A percentile compares a stretch with the other conserved stretches of the same genome.
phyloP scores from a whole-genome alignment of 2,329 filamentous ascomycete species.

The Fusarium sp. region DNA sequence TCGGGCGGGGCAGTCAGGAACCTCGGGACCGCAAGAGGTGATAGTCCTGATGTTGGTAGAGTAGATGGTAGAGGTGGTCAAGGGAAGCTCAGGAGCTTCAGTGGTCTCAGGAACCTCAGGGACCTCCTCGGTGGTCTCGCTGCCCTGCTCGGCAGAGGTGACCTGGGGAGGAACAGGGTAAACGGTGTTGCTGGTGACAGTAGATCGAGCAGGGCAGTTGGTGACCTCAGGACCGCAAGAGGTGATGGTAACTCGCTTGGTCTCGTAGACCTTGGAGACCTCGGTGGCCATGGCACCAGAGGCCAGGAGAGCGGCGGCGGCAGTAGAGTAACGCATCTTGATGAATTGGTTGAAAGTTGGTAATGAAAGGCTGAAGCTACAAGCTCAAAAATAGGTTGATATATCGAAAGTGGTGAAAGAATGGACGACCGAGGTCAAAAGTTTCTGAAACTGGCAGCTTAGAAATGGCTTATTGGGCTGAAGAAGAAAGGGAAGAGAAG shows the following conservation, averaged over 20 bases:
- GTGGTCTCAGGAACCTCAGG: constrained; percentile 44
- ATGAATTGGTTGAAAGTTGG: constrained; percentile 46
- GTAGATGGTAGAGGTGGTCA: constrained; percentile 67
- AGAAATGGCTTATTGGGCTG: constrained; percentile 60
- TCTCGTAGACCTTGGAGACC: constrained; percentile 66
- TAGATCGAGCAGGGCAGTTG: constrained; percentile 45
- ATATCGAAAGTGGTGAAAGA: constrained; percentile 56
- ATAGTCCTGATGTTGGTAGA: constrained; percentile 69
- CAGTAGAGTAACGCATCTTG: constrained; percentile 72
- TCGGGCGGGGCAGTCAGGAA: constrained; percentile 70
- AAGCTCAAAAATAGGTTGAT: constrained; percentile 44
- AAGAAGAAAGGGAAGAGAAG: constrained; percentile 49
- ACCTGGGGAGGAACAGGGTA: constrained; percentile 32
- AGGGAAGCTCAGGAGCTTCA: constrained; percentile 53
- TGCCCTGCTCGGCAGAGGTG: constrained; percentile 46
- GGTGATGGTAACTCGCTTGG: constrained; percentile 70
- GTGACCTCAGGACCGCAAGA: constrained; percentile 59
- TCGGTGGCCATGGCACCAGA: constrained; percentile 50
- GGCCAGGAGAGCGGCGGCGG: constrained; percentile 62
- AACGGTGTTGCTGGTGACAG: constrained; percentile 37
- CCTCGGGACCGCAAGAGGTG: constrained; percentile 69
- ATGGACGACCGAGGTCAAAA: constrained; percentile 69
- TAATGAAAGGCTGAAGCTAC: constrained; percentile 45
- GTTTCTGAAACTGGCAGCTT: constrained; percentile 56
- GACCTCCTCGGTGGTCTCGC: constrained; percentile 49